Conservation (phyloP, 2,329 filamentous ascomycete species). For the Trichoderma arundinaceum region DNA sequence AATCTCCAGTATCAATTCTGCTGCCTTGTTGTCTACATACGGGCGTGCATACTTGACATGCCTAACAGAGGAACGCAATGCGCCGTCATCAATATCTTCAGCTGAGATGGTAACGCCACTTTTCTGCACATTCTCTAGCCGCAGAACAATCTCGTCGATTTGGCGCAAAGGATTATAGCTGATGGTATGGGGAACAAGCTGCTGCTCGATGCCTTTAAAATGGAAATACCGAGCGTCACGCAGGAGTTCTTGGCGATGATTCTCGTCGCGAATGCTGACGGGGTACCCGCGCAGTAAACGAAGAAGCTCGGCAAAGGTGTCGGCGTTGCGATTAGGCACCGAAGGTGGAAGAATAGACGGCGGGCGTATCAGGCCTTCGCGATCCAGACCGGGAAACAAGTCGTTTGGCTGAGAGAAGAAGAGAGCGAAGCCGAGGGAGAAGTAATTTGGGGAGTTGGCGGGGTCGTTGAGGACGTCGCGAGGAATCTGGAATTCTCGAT, state of each 20-base stretch:
- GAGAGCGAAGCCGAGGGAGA: conserved; percentile 85
- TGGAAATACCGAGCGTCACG: conserved; percentile 92
- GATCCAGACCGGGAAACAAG: conserved; percentile 83
- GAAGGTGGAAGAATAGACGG: conserved; percentile 84
- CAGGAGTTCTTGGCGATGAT: conserved; percentile 77
- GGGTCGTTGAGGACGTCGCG: conserved; percentile 84
- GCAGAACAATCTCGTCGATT: conserved; percentile 76
- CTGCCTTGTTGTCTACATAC: conserved; percentile 75
- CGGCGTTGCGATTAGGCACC: conserved; percentile 80
- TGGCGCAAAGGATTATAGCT: conserved; percentile 73
- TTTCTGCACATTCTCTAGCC: conserved; percentile 86
- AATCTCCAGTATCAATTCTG: conserved; percentile 82
- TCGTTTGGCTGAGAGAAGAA: conserved; percentile 84
- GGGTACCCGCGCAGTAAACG: conserved; percentile 85
- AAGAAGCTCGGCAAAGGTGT: conserved; percentile 81
- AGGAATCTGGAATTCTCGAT: conserved; percentile 85
- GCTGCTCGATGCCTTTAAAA: conserved; percentile 88
- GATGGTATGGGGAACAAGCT: conserved; percentile 77
- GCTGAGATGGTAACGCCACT: conserved; percentile 73
- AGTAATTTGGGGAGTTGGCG: conserved; percentile 94
- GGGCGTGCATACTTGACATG: conserved; percentile 84
- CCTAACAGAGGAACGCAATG: conserved; percentile 41
- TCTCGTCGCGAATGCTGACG: conserved; percentile 74
- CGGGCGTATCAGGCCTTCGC: conserved; percentile 79
- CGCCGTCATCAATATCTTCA: conserved; percentile 46